These are phyloP conservation scores for Epichloe baconii DNA, from an alignment of 2,329 filamentous ascomycete genomes.

Conservation along the genomic window DNA sequence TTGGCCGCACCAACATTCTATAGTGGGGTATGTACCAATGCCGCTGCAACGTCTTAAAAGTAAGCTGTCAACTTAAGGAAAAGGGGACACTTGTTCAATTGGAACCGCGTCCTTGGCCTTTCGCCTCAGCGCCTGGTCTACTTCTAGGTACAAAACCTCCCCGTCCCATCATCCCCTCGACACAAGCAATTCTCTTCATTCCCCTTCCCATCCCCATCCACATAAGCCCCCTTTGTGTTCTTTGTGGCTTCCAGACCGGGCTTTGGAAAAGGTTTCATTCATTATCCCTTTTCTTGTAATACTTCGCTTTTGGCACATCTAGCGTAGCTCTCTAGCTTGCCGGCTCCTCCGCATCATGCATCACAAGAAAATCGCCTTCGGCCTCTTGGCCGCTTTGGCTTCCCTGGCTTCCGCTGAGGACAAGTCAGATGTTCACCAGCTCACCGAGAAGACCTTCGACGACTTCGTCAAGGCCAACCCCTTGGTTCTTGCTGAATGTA, in stretches of 20 bases:
- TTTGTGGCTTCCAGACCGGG: conserved; percentile 1
- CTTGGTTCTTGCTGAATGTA: conserved; percentile 89
- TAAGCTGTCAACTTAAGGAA: conserved; percentile 6
- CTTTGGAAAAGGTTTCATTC: neutral
- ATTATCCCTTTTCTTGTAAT: neutral
- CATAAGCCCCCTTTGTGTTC: conserved; percentile 2
- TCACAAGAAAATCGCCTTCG: conserved; percentile 36
- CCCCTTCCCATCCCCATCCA: conserved; percentile 9
- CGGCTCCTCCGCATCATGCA: conserved; percentile 27
- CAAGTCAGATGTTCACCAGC: conserved; percentile 66
- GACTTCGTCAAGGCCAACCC: conserved; percentile 76
- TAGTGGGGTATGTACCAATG: no score
- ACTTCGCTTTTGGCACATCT: neutral
- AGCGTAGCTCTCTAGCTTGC: neutral
- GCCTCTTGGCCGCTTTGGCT: conserved; percentile 41
- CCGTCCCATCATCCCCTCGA: conserved; percentile 9
- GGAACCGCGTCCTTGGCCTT: conserved; percentile 13
- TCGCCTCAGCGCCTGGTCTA: conserved; percentile 5
- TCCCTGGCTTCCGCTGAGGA: conserved; percentile 42
- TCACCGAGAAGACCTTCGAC: conserved; percentile 79
- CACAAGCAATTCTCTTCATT: neutral
- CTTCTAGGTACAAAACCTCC: conserved; percentile 22
- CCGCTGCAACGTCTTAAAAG: neutral
- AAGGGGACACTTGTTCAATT: conserved; percentile 34
- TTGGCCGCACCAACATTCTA: no score